Evolutionary conservation across 192 early-diverging fungal genomes (phyloP).

Genomic region (Podochytrium sp.): DNA sequence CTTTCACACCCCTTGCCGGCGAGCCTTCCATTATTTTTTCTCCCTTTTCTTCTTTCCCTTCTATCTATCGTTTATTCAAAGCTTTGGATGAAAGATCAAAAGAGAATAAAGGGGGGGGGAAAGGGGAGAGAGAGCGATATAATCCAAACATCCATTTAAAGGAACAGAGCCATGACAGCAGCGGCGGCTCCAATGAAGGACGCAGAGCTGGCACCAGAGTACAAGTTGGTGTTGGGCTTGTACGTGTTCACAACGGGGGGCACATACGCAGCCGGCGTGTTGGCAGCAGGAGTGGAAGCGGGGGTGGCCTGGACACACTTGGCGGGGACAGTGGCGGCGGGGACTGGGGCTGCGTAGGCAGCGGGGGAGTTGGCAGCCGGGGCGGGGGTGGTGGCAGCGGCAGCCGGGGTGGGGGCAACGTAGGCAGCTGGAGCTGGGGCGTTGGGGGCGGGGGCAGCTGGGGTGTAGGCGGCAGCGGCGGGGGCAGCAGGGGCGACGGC

Average conservation of each 20-base stretch:
- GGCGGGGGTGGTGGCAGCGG: background rate
- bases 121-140: background rate
- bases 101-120: background rate
- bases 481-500: background rate
- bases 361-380: background rate
- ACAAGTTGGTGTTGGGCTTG: slow-evolving; percentile 11
- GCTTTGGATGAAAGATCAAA: background rate
- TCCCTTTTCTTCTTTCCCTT: background rate
- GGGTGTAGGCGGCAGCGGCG: background rate
- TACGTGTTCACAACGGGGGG: slow-evolving; percentile 2
- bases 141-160: background rate
- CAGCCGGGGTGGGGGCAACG: background rate
- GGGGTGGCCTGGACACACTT: slow-evolving; percentile 17
- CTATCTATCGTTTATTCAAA: background rate
- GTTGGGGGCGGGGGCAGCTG: background rate
- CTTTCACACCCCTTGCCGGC: background rate
- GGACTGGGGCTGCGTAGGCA: background rate
- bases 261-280: slow-evolving; percentile 1
- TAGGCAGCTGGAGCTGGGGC: slow-evolving; percentile 12
- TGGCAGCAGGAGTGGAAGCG: slow-evolving; percentile 13
- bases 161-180: slow-evolving; percentile 17
- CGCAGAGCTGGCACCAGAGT: slow-evolving; percentile 7
- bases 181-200: slow-evolving; percentile 4
- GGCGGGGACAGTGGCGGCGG: background rate
- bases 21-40: background rate